Base-by-base conservation (phyloP, 306 rosid genomes). In the Pterocarpus santalinus region DNA sequence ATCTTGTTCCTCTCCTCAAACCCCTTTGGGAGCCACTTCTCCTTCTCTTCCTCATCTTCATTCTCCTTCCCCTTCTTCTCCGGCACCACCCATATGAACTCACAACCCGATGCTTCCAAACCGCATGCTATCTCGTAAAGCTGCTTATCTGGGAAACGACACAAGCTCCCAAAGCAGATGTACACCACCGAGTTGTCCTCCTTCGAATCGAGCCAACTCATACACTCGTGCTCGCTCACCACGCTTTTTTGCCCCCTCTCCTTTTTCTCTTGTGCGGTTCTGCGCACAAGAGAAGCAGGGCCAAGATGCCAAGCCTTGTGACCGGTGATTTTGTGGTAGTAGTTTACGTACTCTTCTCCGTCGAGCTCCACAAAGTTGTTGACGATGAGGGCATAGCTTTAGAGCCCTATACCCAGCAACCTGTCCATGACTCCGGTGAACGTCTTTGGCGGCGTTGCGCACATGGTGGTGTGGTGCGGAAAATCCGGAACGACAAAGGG, bases 301-400 rank as follows among this genome's bases (percentile, higher is more conserved):
- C 87, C 87, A 13, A 84, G 5, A 16, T 70, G 81, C 73, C 73
- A 66, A 7, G 77, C 83, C 15, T 60, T 79, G 33, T 79, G 64
- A 0, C 71, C 64, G 0, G 78, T 71, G 17, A 11, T 80, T 72
- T 17, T 62, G 78, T 62, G 46, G 46, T 80, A 80, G 15, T 80
- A 53, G 0, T 72, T 1, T 0, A 80, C 16, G 56, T 80, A 80
- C 15, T 80, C 83, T 71, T 80, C 78, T 49, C 83, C 83, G 35
- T 80, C 83, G 15, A 87, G 72, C 57, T 87, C 88, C 0, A 6
- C 46, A n/a, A 87, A 84, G 5, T 39, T 73, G 58, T 87, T 87
- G 3, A 84, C 78, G 11, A 87, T 46, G 3, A 55, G 14, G 1
- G 84, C 90, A 2, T 71, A 5, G 46, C 90, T 80, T 33, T 79